Conservation (phyloP, 1,284 basidiomycete genomes). For the Cutaneotrichosporon cyanovorans region DNA sequence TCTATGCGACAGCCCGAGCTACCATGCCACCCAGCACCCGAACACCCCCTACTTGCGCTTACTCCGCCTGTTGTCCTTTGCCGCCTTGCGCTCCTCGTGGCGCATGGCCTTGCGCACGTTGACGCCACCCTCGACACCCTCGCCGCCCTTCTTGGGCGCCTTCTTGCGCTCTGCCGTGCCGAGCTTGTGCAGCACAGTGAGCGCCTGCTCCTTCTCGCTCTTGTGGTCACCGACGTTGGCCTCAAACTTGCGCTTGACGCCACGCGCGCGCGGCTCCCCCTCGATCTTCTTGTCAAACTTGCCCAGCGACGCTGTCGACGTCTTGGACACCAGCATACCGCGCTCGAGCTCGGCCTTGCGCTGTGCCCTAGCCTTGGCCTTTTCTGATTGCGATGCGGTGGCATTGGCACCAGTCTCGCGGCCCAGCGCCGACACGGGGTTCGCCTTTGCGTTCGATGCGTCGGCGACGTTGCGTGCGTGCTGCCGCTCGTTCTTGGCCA, state of each 20-base stretch:
- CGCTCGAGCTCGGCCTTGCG: constrained; percentile 70
- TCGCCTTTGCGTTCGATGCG: constrained; percentile 50
- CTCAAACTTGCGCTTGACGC: constrained; percentile 84
- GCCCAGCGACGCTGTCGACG: constrained; percentile 88
- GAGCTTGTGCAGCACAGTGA: constrained; percentile 68
- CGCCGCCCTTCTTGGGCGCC: constrained; percentile 50
- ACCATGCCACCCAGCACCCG: too few relatives aligned
- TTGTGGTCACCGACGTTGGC: constrained; percentile 41
- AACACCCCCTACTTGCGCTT: constrained; percentile 1
- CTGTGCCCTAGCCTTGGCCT: constrained; percentile 46
- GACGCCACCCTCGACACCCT: constrained; percentile 48
- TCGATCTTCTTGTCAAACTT: constrained; percentile 78
- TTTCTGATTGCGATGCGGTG: constrained; percentile 17
- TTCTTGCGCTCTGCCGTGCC: constrained; percentile 55
- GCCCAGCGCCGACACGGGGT: constrained; percentile 14
- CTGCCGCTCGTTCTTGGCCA: constrained; percentile 60
- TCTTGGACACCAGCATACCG: constrained; percentile 68
- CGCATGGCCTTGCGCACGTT: constrained; percentile 77
- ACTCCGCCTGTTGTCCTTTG: constrained; percentile 8
- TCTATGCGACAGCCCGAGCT: too few relatives aligned
- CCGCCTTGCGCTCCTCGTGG: constrained; percentile 43
- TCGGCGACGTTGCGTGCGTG: constrained; percentile 69
- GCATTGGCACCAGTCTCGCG: constrained; percentile 8
- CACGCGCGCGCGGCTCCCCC: constrained; percentile 80
- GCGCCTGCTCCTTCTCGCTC: constrained; percentile 63